Conservation (phyloP, 1,139 yeast species). For the Yamadazyma kanchanaburiensis region DNA sequence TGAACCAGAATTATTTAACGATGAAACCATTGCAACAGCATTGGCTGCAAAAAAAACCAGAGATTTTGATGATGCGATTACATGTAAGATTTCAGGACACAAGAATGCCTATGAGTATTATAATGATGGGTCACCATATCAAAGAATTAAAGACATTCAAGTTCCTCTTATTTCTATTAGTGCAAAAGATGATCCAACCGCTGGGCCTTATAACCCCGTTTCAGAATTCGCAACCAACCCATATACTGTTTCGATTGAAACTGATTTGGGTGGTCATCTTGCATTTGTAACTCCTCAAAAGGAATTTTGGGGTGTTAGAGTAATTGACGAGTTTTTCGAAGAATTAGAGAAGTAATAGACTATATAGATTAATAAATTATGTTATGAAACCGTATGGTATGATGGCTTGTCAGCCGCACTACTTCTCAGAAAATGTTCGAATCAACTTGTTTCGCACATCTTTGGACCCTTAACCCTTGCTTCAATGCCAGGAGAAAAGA, state of each 20-base stretch:
- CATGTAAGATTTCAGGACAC: constrained; percentile 75
- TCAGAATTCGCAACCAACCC: constrained; percentile 27
- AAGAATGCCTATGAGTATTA: constrained; percentile 71
- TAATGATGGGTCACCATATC: constrained; percentile 61
- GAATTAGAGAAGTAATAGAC: constrained; percentile 40
- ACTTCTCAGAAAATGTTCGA: too few relatives aligned
- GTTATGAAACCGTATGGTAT: too few relatives aligned
- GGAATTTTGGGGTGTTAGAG: constrained; percentile 71
- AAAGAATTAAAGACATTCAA: constrained; percentile 49
- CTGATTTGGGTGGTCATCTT: constrained; percentile 59
- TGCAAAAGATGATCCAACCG: constrained; percentile 83
- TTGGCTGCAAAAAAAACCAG: constrained; percentile 32
- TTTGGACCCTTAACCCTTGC: too few relatives aligned
- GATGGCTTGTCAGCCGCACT: too few relatives aligned
- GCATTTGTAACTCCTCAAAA: constrained; percentile 58
- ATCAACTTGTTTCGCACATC: too few relatives aligned
- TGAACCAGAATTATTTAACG: constrained; percentile 29
- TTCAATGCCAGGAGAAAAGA: constrained; percentile 56
- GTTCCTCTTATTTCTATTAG: constrained; percentile 70
- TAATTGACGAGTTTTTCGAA: constrained; percentile 58
- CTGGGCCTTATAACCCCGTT: constrained; percentile 45
- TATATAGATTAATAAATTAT: constrained; percentile 58
- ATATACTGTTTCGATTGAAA: constrained; percentile 32
- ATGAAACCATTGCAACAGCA: constrained; percentile 29
- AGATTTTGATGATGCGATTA: constrained; percentile 70